Evolutionary conservation across 192 early-diverging fungal genomes (phyloP), one percentile per base, ranked within the genome.

Genomic region (Coemansia sp.): DNA sequence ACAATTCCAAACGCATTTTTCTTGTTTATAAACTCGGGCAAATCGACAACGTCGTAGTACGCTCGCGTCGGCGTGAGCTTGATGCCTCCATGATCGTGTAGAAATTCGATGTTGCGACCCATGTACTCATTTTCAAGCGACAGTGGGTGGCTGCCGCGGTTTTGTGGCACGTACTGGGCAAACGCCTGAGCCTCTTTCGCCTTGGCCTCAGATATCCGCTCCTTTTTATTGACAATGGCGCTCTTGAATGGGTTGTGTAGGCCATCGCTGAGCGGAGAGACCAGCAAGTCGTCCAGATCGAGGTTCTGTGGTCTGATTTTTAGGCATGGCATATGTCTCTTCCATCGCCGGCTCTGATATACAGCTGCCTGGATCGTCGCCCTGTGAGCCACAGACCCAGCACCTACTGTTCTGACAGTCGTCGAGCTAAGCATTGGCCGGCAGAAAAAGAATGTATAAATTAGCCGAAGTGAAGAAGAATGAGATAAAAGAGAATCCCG

Each of bases 231-330:
- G 1, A 5, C 3, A 59, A 69, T 69, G 32, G 65, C 25, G 11
- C 46, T 51, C 17, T 72, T 19, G 14, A 82, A 45, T 3, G 80
- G 80, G 29, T 82, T 82, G 69, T 82, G 80, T 23, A 82, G 34
- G 1, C 64, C 14, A 67, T 23, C 39, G 14, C 21, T 51, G 46
- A 64, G 23, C 27, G 32, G 37, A 0, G 7, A n/a, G 29, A 34
- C 12, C 69, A 41, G 48, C 19, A 64, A 4, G 11, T 27, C 45
- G 6, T 64, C 51, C 31, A 70, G 37, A 23, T 70, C 69, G 39
- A 64, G 59, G 19, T 36, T 61, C 21, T 61, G 59, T 7, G 59
- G 59, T 4, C 36, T n/a, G 36, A 36, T 10, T 39, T 74, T 36
- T 37, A 62, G 23, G 64, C 38, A 9, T 25, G 48, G 3, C n/a